These are phyloP conservation scores for Microstegium vimineum DNA, from an alignment of 176 grass and related monocot species.

Conservation along the genomic window DNA sequence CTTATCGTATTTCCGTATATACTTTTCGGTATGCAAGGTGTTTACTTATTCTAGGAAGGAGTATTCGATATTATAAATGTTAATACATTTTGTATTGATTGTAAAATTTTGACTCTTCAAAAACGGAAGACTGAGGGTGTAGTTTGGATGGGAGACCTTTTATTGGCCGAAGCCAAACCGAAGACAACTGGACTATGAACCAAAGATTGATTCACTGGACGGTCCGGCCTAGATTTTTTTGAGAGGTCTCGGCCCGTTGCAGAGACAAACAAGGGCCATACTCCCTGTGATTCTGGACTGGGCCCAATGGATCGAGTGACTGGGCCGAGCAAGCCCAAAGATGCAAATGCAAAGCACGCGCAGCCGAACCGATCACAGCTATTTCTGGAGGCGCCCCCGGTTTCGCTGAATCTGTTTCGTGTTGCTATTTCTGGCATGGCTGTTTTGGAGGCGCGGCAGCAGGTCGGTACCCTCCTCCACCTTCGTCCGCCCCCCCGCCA, in stretches of 20 bases:
- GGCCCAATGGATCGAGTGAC: neutral
- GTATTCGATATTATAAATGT: too few relatives aligned
- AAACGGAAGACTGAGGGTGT: too few relatives aligned
- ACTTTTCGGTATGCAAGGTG: too few relatives aligned
- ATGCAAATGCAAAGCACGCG: neutral
- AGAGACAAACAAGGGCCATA: neutral
- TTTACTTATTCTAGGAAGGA: too few relatives aligned
- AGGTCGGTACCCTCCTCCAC: neutral
- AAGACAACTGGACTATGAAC: neutral
- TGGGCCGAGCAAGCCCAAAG: neutral
- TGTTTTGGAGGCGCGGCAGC: conserved; percentile 17
- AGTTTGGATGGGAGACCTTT: too few relatives aligned
- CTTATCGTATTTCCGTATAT: too few relatives aligned
- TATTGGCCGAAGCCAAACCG: neutral
- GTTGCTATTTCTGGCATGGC: conserved; percentile 39
- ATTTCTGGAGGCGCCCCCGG: neutral
- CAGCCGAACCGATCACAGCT: neutral
- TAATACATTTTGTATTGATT: too few relatives aligned
- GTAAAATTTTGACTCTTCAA: too few relatives aligned
- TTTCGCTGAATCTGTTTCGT: neutral
- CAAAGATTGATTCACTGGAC: neutral
- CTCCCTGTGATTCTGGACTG: neutral
- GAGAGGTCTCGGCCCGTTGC: neutral
- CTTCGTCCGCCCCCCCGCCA: conserved; percentile 6
- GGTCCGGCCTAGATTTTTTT: neutral